A percentile compares a stretch with the other conserved stretches of the same genome.
Conservation (phyloP, 805 yeast species). For the Myxozyma vanderwaltii region DNA sequence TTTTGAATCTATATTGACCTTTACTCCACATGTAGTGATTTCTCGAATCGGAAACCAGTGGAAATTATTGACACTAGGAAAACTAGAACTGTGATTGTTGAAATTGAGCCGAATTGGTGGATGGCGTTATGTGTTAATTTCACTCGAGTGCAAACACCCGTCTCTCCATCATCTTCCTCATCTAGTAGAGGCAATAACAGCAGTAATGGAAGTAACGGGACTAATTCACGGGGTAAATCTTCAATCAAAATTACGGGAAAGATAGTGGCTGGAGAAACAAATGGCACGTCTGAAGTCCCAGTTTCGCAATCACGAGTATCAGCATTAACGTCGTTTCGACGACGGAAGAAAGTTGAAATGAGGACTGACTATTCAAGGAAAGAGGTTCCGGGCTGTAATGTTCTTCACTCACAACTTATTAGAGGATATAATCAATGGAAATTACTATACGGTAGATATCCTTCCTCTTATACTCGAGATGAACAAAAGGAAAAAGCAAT, state of each 20-base stretch:
- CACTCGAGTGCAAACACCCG: slow-evolving; percentile 26
- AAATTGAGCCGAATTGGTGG: slow-evolving; percentile 34
- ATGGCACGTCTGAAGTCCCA: background rate
- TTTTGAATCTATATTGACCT: too few relatives aligned
- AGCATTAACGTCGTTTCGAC: slow-evolving; percentile 25
- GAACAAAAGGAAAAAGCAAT: slow-evolving; percentile 4
- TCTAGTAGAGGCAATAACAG: background rate
- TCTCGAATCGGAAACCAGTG: slow-evolving; percentile 30
- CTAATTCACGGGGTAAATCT: background rate
- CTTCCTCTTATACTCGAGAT: slow-evolving; percentile 19
- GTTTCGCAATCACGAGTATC: slow-evolving; percentile 2
- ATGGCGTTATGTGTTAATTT: slow-evolving; percentile 29
- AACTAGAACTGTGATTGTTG: slow-evolving; percentile 32
- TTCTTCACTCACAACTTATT: slow-evolving; percentile 28
- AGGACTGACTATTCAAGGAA: slow-evolving; percentile 29
- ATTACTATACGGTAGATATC: slow-evolving; percentile 25
- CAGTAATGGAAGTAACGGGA: background rate
- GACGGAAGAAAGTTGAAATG: slow-evolving; percentile 24
- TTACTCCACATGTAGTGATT: too few relatives aligned
- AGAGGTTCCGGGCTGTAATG: slow-evolving; percentile 31
- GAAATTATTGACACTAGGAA: slow-evolving; percentile 32
- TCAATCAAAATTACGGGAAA: slow-evolving; percentile 3
- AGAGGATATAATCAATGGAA: slow-evolving; percentile 32
- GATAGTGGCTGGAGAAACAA: slow-evolving; percentile 1
- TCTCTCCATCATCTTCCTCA: slow-evolving; percentile 4